Evolutionary conservation across 2,329 filamentous ascomycete species (phyloP).

Genomic region (Curvularia hawaiiensis): DNA sequence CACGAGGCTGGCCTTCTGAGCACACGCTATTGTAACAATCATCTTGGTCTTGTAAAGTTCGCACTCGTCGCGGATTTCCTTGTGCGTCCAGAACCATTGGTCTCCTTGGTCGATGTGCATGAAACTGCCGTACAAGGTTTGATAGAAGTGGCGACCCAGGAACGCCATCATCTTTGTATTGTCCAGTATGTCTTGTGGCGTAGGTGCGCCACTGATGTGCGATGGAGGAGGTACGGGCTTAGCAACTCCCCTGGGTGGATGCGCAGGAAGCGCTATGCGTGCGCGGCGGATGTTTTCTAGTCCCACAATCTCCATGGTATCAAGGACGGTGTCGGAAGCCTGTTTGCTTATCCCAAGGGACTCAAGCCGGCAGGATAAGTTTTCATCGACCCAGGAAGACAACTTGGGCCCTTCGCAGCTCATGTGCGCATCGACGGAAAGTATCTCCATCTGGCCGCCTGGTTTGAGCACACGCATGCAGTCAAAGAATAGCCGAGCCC

Average conservation of each 20-base stretch:
- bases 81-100: conserved; percentile 35
- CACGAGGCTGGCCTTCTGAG: conserved; percentile 22
- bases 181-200: conserved; percentile 28
- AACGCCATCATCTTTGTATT: conserved; percentile 34
- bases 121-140: conserved; percentile 30
- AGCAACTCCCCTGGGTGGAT: conserved; percentile 18
- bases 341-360: conserved; percentile 29
- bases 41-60: conserved; percentile 34
- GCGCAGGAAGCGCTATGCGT: conserved; percentile 31
- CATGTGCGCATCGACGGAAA: conserved; percentile 33
- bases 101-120: conserved; percentile 25
- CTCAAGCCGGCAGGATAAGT: conserved; percentile 28
- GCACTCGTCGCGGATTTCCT: conserved; percentile 30
- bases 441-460: conserved; percentile 34
- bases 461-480: conserved; percentile 37
- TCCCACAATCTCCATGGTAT: conserved; percentile 38
- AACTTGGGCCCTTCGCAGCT: conserved; percentile 30
- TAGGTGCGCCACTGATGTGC: conserved; percentile 15
- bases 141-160: conserved; percentile 34
- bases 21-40: conserved; percentile 35
- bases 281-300: conserved; percentile 36
- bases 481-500: conserved; percentile 36
- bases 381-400: conserved; percentile 32
- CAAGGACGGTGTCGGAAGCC: conserved; percentile 33
- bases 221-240: conserved; percentile 13